phyloP scores from a whole-genome alignment of 108 stramenopile species.

The Cyclotella sp. region DNA sequence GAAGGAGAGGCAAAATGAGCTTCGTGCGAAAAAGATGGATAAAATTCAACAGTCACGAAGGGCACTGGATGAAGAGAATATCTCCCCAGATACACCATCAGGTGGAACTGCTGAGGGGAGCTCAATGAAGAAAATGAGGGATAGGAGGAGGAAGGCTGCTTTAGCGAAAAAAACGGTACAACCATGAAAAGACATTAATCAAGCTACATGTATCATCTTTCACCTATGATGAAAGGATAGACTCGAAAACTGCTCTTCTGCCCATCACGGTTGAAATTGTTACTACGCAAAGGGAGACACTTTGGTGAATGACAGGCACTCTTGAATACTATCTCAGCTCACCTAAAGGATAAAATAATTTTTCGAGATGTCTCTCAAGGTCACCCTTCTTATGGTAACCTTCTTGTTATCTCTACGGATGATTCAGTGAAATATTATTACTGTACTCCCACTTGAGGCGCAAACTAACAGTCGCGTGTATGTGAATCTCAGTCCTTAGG shows the following conservation, averaged over 20 bases:
- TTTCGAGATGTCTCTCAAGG: no score
- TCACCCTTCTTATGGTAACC: no score
- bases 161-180: conserved; percentile 4
- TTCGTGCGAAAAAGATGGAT: conserved; percentile 13
- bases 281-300: no score
- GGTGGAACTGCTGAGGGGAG: neutral
- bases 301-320: conserved; percentile 1
- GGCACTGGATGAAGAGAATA: neutral
- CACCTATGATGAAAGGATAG: neutral
- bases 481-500: no score
- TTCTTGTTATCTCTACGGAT: no score
- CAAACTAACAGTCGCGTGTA: no score
- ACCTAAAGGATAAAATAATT: no score
- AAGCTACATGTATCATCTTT: neutral
- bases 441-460: no score
- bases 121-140: conserved; percentile 23
- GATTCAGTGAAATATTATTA: no score
- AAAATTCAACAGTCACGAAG: conserved; percentile 7
- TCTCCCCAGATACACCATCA: neutral
- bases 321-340: neutral
- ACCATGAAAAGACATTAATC: neutral
- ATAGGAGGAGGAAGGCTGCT: conserved; percentile 7
- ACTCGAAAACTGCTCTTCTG: conserved; percentile 8
- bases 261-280: neutral
- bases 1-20: conserved; percentile 13